Percentiles rank a stretch among this genome's conserved stretches.
phyloP scores from a whole-genome alignment of 2,329 filamentous ascomycete genomes.

The Huntiella abstrusa region DNA sequence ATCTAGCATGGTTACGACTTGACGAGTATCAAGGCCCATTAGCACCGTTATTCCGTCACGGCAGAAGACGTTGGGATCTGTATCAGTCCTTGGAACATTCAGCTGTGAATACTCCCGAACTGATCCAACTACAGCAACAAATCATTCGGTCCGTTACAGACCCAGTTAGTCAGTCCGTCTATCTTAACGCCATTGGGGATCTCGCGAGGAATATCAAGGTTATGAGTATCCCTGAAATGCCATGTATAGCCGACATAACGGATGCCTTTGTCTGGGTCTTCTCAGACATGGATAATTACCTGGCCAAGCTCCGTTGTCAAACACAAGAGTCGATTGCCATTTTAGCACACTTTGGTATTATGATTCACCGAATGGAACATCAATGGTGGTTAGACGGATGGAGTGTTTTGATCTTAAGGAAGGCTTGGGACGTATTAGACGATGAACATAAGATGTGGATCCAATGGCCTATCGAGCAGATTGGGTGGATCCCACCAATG shows the following conservation, averaged over 20 bases:
- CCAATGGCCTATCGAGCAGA: slow-evolving; percentile 15
- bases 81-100: slow-evolving; percentile 8
- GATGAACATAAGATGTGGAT: slow-evolving; percentile 21
- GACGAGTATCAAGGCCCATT: slow-evolving; percentile 13
- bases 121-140: slow-evolving; percentile 6
- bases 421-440: slow-evolving; percentile 18
- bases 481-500: slow-evolving; percentile 10
- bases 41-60: slow-evolving; percentile 15
- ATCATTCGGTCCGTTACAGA: slow-evolving; percentile 5
- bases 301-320: slow-evolving; percentile 17
- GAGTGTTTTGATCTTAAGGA: slow-evolving; percentile 17
- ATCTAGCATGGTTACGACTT: slow-evolving; percentile 7
- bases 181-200: slow-evolving; percentile 2
- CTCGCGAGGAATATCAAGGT: slow-evolving; percentile 9
- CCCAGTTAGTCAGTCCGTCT: slow-evolving; percentile 3
- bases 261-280: slow-evolving; percentile 24
- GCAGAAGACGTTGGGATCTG: slow-evolving; percentile 14
- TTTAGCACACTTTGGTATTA: slow-evolving; percentile 19
- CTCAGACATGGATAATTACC: slow-evolving; percentile 18
- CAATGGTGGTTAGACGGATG: slow-evolving; percentile 22
- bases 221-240: slow-evolving; percentile 3
- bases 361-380: slow-evolving; percentile 16
- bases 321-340: slow-evolving; percentile 18
- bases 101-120: slow-evolving; percentile 1
- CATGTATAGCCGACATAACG: slow-evolving; percentile 16